Conservation (phyloP, 768 basidiomycete species). For the Tulasnella sp. region DNA sequence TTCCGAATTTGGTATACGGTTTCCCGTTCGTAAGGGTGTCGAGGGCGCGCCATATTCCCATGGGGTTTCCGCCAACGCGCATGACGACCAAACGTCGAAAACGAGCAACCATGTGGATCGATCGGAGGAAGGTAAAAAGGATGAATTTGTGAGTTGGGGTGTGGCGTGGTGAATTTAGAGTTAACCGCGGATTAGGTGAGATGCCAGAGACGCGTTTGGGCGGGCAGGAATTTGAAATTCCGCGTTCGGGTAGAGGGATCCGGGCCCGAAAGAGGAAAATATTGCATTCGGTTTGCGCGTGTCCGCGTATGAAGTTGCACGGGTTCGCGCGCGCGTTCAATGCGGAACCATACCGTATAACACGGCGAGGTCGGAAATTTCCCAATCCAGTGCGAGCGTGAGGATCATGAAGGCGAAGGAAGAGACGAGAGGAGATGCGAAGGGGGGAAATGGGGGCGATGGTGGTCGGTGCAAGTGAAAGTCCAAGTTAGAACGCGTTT, state of each 20-base stretch:
- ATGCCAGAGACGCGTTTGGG: neutral
- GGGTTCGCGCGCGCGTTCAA: neutral
- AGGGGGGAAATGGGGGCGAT: neutral
- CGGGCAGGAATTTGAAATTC: neutral
- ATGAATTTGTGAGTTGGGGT: neutral
- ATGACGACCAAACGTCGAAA: neutral
- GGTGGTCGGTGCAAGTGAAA: too few species aligned
- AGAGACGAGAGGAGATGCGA: neutral
- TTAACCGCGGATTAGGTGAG: conserved; percentile 12
- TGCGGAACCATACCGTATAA: neutral
- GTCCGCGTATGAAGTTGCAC: neutral
- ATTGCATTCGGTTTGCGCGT: neutral
- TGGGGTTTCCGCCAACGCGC: too few species aligned
- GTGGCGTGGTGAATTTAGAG: neutral
- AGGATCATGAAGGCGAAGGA: neutral
- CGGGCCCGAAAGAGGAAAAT: neutral
- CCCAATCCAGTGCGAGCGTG: neutral
- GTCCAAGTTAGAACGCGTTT: neutral
- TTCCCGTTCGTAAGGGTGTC: too few species aligned
- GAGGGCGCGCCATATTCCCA: too few species aligned
- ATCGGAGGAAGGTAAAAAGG: neutral
- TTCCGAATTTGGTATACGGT: too few species aligned
- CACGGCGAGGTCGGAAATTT: neutral
- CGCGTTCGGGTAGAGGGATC: neutral
- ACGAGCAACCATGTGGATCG: too few species aligned